Evolutionary conservation across 1,284 basidiomycete species (phyloP).

Genomic region (Cryptococcus jaspeensis): DNA sequence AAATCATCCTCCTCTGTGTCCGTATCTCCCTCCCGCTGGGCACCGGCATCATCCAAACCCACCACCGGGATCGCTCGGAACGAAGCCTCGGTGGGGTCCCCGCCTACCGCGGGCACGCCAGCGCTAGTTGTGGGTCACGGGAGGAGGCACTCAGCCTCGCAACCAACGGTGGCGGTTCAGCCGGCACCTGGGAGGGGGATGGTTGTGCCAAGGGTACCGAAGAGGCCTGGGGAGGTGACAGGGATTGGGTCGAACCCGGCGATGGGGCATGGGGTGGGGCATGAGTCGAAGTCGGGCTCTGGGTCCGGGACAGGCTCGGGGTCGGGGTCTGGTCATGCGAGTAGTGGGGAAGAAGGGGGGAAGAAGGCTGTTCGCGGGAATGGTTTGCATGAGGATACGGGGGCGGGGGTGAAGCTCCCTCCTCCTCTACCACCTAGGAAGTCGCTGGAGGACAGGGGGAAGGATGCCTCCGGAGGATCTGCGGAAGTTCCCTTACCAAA

Average conservation of each 20-base stretch:
- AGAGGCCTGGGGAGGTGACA: conserved; percentile 43
- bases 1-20: conserved; percentile 14
- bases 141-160: too few species aligned
- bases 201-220: conserved; percentile 45
- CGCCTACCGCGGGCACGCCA: too few species aligned
- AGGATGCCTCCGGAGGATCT: too few species aligned
- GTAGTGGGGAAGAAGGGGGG: too few species aligned
- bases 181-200: conserved; percentile 34
- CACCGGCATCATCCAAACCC: conserved; percentile 11
- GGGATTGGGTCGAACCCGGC: conserved; percentile 28
- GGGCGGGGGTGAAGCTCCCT: neutral
- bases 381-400: neutral
- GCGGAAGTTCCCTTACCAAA: too few species aligned
- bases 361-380: neutral
- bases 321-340: too few species aligned
- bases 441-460: neutral
- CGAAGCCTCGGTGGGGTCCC: conserved; percentile 4
- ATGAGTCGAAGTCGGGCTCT: neutral
- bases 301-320: too few species aligned
- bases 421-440: neutral
- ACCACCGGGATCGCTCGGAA: conserved; percentile 22
- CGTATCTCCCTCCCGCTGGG: conserved; percentile 24
- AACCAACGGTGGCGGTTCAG: conserved; percentile 24
- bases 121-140: too few species aligned
- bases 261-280: conserved; percentile 3